Conservation (phyloP, 768 basidiomycete genomes). For the Roridomyces roridus region DNA sequence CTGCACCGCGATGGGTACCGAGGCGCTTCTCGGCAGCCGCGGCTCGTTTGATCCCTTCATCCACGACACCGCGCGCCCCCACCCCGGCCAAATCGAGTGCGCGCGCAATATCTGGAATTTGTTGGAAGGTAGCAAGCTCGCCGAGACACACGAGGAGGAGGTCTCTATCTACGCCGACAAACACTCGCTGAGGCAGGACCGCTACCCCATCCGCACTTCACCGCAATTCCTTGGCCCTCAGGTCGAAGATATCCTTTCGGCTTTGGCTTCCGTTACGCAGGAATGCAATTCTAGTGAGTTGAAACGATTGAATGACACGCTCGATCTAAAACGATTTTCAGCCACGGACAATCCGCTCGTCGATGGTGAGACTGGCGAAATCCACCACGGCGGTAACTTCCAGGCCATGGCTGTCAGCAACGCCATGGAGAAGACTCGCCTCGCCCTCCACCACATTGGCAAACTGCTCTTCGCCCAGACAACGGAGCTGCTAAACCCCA, state of each 20-base stretch:
- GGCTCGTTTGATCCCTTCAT: conserved; percentile 76
- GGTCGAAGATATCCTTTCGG: conserved; percentile 73
- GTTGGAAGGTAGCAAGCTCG: conserved; percentile 67
- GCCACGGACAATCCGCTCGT: conserved; percentile 86
- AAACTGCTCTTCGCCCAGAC: conserved; percentile 74
- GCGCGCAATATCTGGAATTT: conserved; percentile 68
- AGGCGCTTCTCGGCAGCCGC: conserved; percentile 72
- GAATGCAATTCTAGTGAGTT: conserved; percentile 78
- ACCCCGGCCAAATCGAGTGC: conserved; percentile 81
- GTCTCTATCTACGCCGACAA: conserved; percentile 68
- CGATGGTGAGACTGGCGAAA: conserved; percentile 65
- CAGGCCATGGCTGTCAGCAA: conserved; percentile 80
- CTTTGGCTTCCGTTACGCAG: conserved; percentile 61
- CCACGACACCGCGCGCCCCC: conserved; percentile 74
- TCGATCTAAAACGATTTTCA: conserved; percentile 32
- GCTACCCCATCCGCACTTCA: conserved; percentile 70
- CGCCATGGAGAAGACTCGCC: conserved; percentile 88
- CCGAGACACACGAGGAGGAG: conserved; percentile 66
- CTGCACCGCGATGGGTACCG: conserved; percentile 81
- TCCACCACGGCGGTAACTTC: conserved; percentile 87
- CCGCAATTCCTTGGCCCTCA: conserved; percentile 85
- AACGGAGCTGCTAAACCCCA: conserved; percentile 78
- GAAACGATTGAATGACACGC: not conserved
- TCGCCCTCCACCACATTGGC: conserved; percentile 72
- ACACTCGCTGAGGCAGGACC: conserved; percentile 76